Conservation (phyloP, 2,329 filamentous ascomycete species). For the Cordyceps fumosorosea region DNA sequence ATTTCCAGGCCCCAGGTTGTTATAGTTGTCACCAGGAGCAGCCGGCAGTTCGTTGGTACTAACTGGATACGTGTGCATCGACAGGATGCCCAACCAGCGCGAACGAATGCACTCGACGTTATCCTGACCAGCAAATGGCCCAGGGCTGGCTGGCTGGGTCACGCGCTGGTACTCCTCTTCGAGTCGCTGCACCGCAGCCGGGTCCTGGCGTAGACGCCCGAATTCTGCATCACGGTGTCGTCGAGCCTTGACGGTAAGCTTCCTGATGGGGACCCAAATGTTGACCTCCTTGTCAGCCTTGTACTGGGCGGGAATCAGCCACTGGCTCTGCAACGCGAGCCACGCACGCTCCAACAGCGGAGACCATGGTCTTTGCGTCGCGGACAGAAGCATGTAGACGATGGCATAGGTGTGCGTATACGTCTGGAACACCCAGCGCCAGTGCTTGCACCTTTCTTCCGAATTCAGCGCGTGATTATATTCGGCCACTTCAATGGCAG, state of each 20-base stretch:
- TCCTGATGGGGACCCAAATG: constrained; percentile 36
- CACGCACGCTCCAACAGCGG: constrained; percentile 41
- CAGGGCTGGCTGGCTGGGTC: constrained; percentile 24
- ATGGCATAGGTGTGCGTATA: constrained; percentile 55
- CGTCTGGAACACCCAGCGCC: constrained; percentile 54
- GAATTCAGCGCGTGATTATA: constrained; percentile 48
- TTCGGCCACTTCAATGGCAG: constrained; percentile 49
- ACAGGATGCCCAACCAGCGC: constrained; percentile 27
- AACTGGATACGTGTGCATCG: background rate
- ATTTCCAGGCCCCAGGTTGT: too few relatives aligned
- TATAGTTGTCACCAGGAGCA: background rate
- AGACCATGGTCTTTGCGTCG: constrained; percentile 39
- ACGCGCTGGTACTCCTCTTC: constrained; percentile 24
- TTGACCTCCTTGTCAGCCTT: constrained; percentile 22
- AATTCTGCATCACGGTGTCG: constrained; percentile 32
- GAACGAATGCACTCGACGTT: constrained; percentile 22
- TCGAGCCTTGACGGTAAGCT: constrained; percentile 32
- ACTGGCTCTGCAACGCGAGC: constrained; percentile 38
- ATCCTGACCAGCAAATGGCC: constrained; percentile 20
- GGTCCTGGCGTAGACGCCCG: constrained; percentile 24
- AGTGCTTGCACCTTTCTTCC: constrained; percentile 41
- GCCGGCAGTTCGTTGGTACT: background rate
- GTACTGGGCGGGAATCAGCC: constrained; percentile 31
- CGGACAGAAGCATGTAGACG: constrained; percentile 48
- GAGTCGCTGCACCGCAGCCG: constrained; percentile 19